Evolutionary conservation across 2,329 filamentous ascomycete genomes (phyloP).

Genomic region (Hypoxylon sp.): DNA sequence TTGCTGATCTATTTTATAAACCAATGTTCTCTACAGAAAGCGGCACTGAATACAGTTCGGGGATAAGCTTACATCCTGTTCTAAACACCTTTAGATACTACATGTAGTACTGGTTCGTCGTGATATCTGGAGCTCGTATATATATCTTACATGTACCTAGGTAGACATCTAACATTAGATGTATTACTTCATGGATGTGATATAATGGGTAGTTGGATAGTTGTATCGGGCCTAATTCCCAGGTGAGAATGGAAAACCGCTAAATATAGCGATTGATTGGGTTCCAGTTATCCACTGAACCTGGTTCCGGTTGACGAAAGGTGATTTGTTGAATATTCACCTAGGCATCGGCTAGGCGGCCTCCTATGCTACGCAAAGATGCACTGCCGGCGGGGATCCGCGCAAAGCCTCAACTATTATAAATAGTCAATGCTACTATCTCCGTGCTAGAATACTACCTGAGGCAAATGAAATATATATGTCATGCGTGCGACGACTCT

Average conservation of each 20-base stretch:
- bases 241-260: background rate
- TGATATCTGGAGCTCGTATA: background rate
- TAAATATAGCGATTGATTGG: slow-evolving; percentile 7
- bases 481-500: background rate
- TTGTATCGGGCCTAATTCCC: background rate
- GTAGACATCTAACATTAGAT: background rate
- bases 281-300: background rate
- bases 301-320: background rate
- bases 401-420: slow-evolving; percentile 10
- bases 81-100: background rate
- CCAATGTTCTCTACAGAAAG: background rate
- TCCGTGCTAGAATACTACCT: background rate
- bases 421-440: background rate
- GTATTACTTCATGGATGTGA: background rate
- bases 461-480: background rate
- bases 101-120: background rate
- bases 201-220: background rate
- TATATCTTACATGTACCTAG: background rate
- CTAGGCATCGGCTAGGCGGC: background rate
- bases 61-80: background rate
- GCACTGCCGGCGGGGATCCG: slow-evolving; percentile 12
- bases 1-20: background rate
- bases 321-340: slow-evolving; percentile 5
- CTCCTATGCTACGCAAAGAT: background rate
- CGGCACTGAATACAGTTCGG: background rate